Percentiles rank a stretch among this genome's conserved stretches.
phyloP scores from a whole-genome alignment of 2,329 filamentous ascomycete genomes.

The Apiospora saccharicola region DNA sequence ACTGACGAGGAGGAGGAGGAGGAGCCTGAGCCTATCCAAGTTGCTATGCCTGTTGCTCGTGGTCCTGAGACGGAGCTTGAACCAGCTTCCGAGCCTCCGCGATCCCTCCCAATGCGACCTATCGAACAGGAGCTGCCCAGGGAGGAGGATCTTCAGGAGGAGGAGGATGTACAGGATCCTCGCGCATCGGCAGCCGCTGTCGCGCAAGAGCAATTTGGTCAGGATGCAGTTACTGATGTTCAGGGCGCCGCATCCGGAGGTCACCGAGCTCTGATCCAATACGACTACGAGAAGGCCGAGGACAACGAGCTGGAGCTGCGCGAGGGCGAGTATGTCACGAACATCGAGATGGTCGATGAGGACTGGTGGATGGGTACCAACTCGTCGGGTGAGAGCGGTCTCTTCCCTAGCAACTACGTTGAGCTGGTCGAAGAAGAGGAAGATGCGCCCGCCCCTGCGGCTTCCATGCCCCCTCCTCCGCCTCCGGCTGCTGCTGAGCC shows the following conservation, averaged over 20 bases:
- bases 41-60: conserved; percentile 85
- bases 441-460: conserved; percentile 41
- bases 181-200: conserved; percentile 67
- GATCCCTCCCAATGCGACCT: conserved; percentile 69
- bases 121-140: conserved; percentile 68
- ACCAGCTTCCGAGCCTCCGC: conserved; percentile 58
- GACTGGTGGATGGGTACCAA: conserved; percentile 99
- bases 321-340: conserved; percentile 86
- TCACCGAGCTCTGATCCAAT: conserved; percentile 81
- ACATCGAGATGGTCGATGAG: conserved; percentile 97
- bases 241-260: conserved; percentile 53
- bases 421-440: conserved; percentile 76
- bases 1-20: conserved; percentile 64
- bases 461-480: conserved; percentile 40
- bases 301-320: conserved; percentile 93
- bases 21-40: conserved; percentile 71
- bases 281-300: conserved; percentile 97
- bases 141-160: conserved; percentile 70
- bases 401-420: conserved; percentile 98
- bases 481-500: conserved; percentile 48
- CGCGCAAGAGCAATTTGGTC: conserved; percentile 54
- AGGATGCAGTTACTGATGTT: conserved; percentile 45
- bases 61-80: conserved; percentile 62
- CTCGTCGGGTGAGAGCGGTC: conserved; percentile 78
- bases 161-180: conserved; percentile 66